Percentiles rank a stretch among this genome's conserved stretches.
phyloP scores from a whole-genome alignment of 768 basidiomycete genomes.

The Tephrocybe sp. region DNA sequence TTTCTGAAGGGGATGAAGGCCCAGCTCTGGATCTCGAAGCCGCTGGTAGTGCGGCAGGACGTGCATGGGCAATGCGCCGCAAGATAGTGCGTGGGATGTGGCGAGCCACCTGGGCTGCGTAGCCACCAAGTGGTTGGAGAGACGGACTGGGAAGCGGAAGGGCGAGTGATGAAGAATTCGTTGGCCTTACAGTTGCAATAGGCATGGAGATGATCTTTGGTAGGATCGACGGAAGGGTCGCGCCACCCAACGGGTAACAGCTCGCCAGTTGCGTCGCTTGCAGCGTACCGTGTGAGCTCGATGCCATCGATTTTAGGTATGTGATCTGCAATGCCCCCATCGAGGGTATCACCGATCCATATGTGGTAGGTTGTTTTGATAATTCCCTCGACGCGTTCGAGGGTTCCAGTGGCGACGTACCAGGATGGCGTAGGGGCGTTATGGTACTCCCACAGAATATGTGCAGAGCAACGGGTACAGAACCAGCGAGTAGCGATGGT shows the following conservation, averaged over 20 bases:
- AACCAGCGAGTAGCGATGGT: slow-evolving; percentile 15
- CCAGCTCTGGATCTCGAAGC: slow-evolving; percentile 27
- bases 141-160: slow-evolving; percentile 13
- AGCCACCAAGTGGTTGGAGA: too few species aligned
- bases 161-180: slow-evolving; percentile 19
- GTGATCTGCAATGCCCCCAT: slow-evolving; percentile 19
- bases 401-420: slow-evolving; percentile 14
- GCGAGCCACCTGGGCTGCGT: slow-evolving; percentile 13
- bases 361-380: slow-evolving; percentile 11
- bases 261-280: background rate
- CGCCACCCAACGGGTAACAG: slow-evolving; percentile 13
- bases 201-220: slow-evolving; percentile 9
- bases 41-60: slow-evolving; percentile 23
- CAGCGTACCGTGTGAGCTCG: slow-evolving; percentile 15
- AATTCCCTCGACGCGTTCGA: slow-evolving; percentile 16
- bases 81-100: slow-evolving; percentile 23
- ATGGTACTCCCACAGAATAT: slow-evolving; percentile 16
- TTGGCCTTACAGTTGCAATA: slow-evolving; percentile 19
- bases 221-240: background rate
- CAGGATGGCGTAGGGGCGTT: slow-evolving; percentile 4
- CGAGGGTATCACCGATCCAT: slow-evolving; percentile 18
- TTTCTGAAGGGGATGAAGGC: slow-evolving; percentile 21
- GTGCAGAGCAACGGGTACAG: slow-evolving; percentile 18
- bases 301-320: slow-evolving; percentile 10
- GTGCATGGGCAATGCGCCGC: slow-evolving; percentile 28